Conservation (phyloP, 208 protist species). For the Acanthamoeba triangularis region DNA sequence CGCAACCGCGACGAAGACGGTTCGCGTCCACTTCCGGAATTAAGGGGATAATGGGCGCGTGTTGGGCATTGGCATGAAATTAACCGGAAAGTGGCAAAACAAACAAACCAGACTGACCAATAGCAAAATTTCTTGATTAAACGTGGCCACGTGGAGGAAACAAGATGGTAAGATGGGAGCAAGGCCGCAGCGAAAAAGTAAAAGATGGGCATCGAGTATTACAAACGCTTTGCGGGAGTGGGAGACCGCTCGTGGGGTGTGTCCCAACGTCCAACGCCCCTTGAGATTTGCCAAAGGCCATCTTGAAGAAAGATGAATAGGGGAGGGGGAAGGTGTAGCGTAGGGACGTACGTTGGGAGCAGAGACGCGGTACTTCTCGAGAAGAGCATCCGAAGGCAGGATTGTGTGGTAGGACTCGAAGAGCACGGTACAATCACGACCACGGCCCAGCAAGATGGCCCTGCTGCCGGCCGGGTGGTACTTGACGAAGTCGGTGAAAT, state of each 20-base stretch:
- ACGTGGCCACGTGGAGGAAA: no score
- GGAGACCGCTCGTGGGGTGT: no score
- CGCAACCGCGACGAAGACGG: not conserved
- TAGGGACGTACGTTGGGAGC: conserved; percentile 51
- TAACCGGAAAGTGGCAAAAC: not conserved
- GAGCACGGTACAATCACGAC: conserved; percentile 79
- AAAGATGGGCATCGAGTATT: no score
- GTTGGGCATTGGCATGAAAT: not conserved
- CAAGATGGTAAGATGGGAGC: no score
- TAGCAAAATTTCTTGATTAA: not conserved
- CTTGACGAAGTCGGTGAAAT: conserved; percentile 81
- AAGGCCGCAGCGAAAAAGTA: no score
- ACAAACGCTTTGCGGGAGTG: no score
- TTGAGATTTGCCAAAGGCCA: no score
- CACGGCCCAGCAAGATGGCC: conserved; percentile 79
- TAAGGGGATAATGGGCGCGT: not conserved
- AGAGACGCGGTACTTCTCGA: conserved; percentile 74
- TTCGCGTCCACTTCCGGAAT: not conserved
- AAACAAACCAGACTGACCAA: not conserved
- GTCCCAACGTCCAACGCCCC: no score
- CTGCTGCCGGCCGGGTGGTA: conserved; percentile 79
- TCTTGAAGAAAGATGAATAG: no score
- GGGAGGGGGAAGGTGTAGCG: not conserved
- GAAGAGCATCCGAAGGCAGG: conserved; percentile 77
- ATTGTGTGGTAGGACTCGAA: conserved; percentile 85